phyloP scores from a whole-genome alignment of 805 yeast genomes.

The Suhomyces sp. region DNA sequence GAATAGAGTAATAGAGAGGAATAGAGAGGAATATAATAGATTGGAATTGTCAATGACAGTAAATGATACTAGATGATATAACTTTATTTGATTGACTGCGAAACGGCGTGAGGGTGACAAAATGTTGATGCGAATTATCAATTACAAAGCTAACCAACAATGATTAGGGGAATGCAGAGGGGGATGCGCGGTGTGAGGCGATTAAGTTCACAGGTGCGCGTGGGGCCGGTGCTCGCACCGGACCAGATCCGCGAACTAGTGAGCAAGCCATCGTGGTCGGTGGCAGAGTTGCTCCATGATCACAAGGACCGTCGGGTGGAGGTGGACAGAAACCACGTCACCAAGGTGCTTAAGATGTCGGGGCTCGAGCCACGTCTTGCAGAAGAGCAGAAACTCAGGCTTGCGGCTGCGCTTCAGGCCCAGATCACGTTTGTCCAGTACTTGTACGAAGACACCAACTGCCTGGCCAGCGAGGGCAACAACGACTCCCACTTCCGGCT shows the following conservation, averaged over 20 bases:
- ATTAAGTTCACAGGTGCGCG: not conserved
- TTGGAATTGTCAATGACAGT: no score
- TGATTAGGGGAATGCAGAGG: not conserved
- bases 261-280: conserved; percentile 12
- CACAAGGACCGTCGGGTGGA: not conserved
- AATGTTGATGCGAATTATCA: not conserved
- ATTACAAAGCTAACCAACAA: no score
- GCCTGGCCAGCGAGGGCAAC: conserved; percentile 7
- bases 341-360: conserved; percentile 43
- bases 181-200: not conserved
- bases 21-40: no score
- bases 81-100: not conserved
- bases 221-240: conserved; percentile 3
- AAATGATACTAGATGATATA: no score
- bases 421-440: conserved; percentile 52
- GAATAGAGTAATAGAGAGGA: no score
- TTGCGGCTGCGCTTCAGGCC: conserved; percentile 36
- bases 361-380: conserved; percentile 41
- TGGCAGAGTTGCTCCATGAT: conserved; percentile 8
- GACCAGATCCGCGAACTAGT: conserved; percentile 1
- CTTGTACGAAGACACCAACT: conserved; percentile 29
- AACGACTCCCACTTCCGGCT: conserved; percentile 32
- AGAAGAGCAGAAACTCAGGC: conserved; percentile 22
- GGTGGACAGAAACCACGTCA: conserved; percentile 15
- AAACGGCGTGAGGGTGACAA: not conserved